Evolutionary conservation across 257 asterid species (phyloP).

Genomic region (Petunia axillaris): DNA sequence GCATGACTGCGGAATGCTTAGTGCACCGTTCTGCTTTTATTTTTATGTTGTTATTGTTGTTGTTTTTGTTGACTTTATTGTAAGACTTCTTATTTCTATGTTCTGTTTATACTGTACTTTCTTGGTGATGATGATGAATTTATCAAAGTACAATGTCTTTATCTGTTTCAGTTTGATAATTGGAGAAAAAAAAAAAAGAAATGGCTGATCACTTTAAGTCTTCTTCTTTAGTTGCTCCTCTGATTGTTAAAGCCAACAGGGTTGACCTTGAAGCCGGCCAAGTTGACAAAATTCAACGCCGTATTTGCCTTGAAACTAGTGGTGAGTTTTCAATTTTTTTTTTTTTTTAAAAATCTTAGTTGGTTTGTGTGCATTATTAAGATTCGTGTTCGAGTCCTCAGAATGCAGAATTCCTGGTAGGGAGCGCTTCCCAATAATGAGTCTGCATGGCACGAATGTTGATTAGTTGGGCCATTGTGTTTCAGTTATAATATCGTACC

Average conservation of each 20-base stretch:
- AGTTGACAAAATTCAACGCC: slow-evolving; percentile 89
- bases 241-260: slow-evolving; percentile 59
- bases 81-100: not conserved
- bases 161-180: not conserved
- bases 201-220: slow-evolving; percentile 53
- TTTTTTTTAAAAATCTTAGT: slow-evolving; percentile 1
- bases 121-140: not conserved
- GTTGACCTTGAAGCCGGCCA: slow-evolving; percentile 95
- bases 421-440: too few species aligned
- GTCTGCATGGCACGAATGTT: too few species aligned
- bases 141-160: not conserved
- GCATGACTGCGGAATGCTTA: too few species aligned
- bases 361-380: not conserved
- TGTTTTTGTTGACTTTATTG: too few species aligned
- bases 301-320: slow-evolving; percentile 92
- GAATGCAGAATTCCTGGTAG: too few species aligned
- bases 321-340: slow-evolving; percentile 46
- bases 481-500: too few species aligned
- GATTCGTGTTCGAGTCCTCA: too few species aligned
- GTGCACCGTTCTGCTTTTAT: too few species aligned
- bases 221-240: slow-evolving; percentile 60
- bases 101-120: not conserved
- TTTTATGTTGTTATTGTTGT: too few species aligned
- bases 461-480: too few species aligned
- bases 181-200: slow-evolving; percentile 38